Evolutionary conservation across 2,329 filamentous ascomycete species (phyloP), one percentile per base, ranked within the genome.

Genomic region (Exophiala sideris): DNA sequence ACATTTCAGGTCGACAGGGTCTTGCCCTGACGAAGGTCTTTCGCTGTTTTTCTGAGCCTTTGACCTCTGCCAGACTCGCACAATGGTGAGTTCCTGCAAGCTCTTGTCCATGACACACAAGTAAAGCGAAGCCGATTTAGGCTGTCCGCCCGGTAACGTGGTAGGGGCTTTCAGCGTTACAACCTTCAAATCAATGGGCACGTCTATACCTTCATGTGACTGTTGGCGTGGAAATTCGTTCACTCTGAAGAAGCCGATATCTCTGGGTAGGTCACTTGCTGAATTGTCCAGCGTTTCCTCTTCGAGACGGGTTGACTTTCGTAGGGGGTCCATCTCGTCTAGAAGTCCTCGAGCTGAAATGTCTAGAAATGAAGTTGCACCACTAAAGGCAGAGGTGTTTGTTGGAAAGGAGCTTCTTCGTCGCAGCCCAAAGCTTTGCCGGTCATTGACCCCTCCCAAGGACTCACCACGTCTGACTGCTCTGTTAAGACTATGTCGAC

Each of bases 51-150:
- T 12, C 5, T 44, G 36, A 11, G 16, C 35, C 73, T 73, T 36
- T 34, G 39, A 11, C 45, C 83, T 79, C 6, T 84, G 70, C 56
- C 82, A 76, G 12, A 91, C 71, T 4, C 82, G 85, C 36, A 89
- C 73, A 3, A 90, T 76, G 45, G 87, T 82, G 20, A 91, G 77
- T 18, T 81, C 82, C 60, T 82, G 85, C 61, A 88, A 84, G 45
- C 83, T 74, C 4, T 79, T 75, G 63, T 91, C 87, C 65, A 90
- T 80, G 45, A 91, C 82, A 45, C 86, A 87, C 38, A 91, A 59
- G 5, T 72, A 72, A 18, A 64, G 79, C 16, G 78, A 77, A 38
- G 33, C 45, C 12, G 46, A 36, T 34, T 36, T 29, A 29, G 24
- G 52, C 21, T 39, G 20, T 21, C 48, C 44, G 56, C 52, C n/a